Evolutionary conservation across 2,329 filamentous ascomycete genomes (phyloP), one percentile per base, ranked within the genome.

Genomic region (Sporothrix sp.): DNA sequence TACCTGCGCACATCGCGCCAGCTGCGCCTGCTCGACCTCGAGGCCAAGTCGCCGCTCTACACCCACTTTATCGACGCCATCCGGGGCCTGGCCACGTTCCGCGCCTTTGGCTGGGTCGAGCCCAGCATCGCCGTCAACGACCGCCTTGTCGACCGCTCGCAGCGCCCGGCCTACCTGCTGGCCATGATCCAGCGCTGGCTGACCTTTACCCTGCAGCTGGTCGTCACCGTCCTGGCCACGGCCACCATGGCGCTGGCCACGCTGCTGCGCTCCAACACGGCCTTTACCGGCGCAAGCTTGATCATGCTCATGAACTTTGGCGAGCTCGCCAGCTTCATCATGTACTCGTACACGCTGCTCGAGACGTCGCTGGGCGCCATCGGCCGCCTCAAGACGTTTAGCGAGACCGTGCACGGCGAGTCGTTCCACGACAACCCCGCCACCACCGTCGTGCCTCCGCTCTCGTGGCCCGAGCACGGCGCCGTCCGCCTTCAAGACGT

Each of bases 1-100:
- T 83, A 83, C 56, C 67, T 83, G 2, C 68, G 75, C 0, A 83
- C 79, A 0, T 81, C 78, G 1, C 66, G 78, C 0, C 79, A 83
- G 59, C 60, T 84, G 7, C 70, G 79, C 44, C 68, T 80, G 18
- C 61, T 84, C 10, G 79, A 83, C 40, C 68, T 84, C 1, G 80
- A 84, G 59, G 71, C 75, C 1, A 81, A 82, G 56, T 73, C 73
- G 1, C 78, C 78, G 0, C 63, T 82, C 0, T 80, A 76, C 53
- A 45, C 69, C 0, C 68, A 80, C 53, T 81, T 81, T 56, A 66
- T 73, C 20, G 77, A 81, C 54, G 75, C 72, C 2, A 68, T 80
- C 37, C 71, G 70, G 30, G 79, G 79, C 0, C 59, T 81, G 0
- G 66, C 69, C 0, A 81, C 78, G 0, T 68, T 81, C 23, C 69